A percentile compares a stretch with the other conserved stretches of the same genome.
phyloP scores from a whole-genome alignment of 805 yeast genomes.

The Nakazawaea wickerhamii region DNA sequence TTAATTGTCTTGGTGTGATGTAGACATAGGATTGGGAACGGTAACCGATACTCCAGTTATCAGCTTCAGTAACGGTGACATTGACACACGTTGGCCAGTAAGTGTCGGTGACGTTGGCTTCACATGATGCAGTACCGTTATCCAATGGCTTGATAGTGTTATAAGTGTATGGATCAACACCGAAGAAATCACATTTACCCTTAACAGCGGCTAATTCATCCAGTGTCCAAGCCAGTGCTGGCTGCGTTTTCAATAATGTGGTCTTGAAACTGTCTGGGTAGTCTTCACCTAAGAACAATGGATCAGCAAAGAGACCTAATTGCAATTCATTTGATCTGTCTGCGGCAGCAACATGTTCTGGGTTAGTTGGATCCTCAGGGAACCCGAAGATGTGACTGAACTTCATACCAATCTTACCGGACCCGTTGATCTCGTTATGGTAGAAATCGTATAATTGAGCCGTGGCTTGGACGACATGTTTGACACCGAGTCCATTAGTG shows the following conservation, averaged over 20 bases:
- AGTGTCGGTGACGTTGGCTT: slow-evolving; percentile 18
- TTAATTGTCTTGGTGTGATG: slow-evolving; percentile 22
- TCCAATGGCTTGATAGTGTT: slow-evolving; percentile 16
- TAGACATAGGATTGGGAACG: slow-evolving; percentile 21
- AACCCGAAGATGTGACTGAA: slow-evolving; percentile 25
- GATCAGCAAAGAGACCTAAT: slow-evolving; percentile 25
- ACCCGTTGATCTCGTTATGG: slow-evolving; percentile 18
- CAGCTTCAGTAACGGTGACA: slow-evolving; percentile 14
- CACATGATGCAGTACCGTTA: slow-evolving; percentile 23
- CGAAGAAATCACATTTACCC: slow-evolving; percentile 27
- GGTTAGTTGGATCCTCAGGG: slow-evolving; percentile 22
- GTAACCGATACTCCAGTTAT: slow-evolving; percentile 22
- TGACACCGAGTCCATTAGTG: slow-evolving; percentile 23
- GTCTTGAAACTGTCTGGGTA: slow-evolving; percentile 23
- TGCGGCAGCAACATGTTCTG: slow-evolving; percentile 24
- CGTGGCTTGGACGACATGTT: slow-evolving; percentile 21
- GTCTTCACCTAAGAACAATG: slow-evolving; percentile 26
- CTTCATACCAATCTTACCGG: slow-evolving; percentile 23
- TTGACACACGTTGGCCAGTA: slow-evolving; percentile 26
- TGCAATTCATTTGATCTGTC: slow-evolving; percentile 21
- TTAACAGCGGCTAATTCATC: slow-evolving; percentile 23
- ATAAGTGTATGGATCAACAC: slow-evolving; percentile 29
- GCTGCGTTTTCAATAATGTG: slow-evolving; percentile 18
- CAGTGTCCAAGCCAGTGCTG: slow-evolving; percentile 18
- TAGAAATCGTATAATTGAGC: slow-evolving; percentile 13